A percentile compares a stretch with the other conserved stretches of the same genome.
Evolutionary conservation across 1,139 yeast genomes (phyloP).

Genomic region (Saccharomyces hybrid): DNA sequence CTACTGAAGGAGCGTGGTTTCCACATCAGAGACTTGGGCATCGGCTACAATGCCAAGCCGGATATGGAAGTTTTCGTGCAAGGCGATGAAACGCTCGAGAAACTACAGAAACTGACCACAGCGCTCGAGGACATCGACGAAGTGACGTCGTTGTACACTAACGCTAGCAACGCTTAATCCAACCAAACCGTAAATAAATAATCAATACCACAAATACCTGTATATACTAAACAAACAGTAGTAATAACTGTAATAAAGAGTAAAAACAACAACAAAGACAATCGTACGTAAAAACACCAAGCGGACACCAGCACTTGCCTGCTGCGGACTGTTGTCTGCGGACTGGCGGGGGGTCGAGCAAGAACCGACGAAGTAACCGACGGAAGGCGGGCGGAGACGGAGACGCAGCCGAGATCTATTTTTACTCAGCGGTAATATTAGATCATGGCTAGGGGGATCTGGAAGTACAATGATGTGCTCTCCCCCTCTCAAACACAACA

Average conservation of each 20-base stretch:
- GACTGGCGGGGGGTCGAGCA: not conserved
- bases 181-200: constrained; percentile 27
- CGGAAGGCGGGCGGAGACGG: not conserved
- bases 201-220: not conserved
- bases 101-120: constrained; percentile 46
- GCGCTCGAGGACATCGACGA: constrained; percentile 52
- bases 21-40: constrained; percentile 60
- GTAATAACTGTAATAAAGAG: constrained; percentile 2
- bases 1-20: constrained; percentile 47
- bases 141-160: constrained; percentile 38
- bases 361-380: not conserved
- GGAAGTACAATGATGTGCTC: not conserved
- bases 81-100: constrained; percentile 44
- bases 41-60: constrained; percentile 56
- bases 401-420: not conserved
- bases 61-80: constrained; percentile 53
- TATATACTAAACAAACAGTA: not conserved
- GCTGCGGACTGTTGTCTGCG: not conserved
- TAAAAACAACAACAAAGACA: not conserved
- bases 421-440: not conserved
- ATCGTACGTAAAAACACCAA: not conserved
- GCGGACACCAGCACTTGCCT: not conserved
- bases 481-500: not conserved
- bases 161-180: constrained; percentile 68
- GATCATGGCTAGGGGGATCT: not conserved